Evolutionary conservation across 495 filamentous ascomycete genomes (phyloP), one percentile per base, ranked within the genome.

Genomic region (Penicillium manginii): DNA sequence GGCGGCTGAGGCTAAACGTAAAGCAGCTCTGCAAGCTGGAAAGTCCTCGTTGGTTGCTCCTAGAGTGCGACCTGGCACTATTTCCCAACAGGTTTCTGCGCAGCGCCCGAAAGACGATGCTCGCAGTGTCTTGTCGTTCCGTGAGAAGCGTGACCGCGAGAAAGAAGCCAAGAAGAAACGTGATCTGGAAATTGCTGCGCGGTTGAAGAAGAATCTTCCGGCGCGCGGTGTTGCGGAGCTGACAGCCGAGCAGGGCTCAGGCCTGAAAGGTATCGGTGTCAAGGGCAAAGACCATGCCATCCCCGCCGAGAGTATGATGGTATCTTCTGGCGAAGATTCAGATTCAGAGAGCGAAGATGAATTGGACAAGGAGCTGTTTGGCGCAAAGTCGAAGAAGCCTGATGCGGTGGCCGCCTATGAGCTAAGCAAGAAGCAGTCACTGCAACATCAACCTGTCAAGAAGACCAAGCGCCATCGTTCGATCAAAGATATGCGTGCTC

Each of bases 401-500:
- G 74, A 83, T 18, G 78, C 79, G 7, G 76, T 84, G 32, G 73
- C 72, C 18, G 82, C 80, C 22, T 81, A 84, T 54, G 78, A 83
- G 63, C 79, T 86, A 47, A 84, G 77, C 55, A 79, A 85, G 60
- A 78, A 77, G 32, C 69, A 76, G 31, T 77, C 80, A 33, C 66
- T 79, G 29, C 78, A 81, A 23, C 77, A 83, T 39, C 84, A 84
- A 43, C 93, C 93, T 0, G 85, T 94, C 22, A 91, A 89, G 75
- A 96, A 96, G 75, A 73, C 82, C 50, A 90, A 88, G 68, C 80
- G 90, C 15, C 73, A 85, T 46, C 82, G 93, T 29, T 92, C 91
- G 21, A 84, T 87, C 2, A 93, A 92, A 67, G 94, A 98, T 71
- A 92, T 96, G 86, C 89, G 96, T 56, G 96, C 94, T 50, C 87